These are phyloP conservation scores for Huntiella omanensis DNA, from an alignment of 2,329 filamentous ascomycete genomes.

Conservation along the genomic window DNA sequence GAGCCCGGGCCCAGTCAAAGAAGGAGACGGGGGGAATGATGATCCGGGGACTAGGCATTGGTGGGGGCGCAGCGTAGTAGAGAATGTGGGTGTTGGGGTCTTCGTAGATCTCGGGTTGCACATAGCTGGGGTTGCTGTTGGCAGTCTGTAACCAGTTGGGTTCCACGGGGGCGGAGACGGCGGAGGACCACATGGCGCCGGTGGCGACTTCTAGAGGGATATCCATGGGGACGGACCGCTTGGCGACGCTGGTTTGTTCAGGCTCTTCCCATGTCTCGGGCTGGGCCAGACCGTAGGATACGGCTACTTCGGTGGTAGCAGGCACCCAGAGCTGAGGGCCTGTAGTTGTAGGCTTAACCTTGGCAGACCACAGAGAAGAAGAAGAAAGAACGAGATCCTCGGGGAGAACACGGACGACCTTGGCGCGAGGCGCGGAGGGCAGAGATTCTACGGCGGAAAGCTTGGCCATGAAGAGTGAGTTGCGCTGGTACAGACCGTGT, in stretches of 20 bases:
- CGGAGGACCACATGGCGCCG: no score
- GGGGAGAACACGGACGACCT: constrained; percentile 2
- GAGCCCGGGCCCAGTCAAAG: constrained; percentile 23
- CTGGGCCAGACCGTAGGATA: constrained; percentile 17
- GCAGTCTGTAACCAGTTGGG: no score
- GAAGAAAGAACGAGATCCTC: constrained; percentile 4
- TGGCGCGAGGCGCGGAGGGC: background rate
- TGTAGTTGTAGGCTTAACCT: background rate
- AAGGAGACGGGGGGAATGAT: constrained; percentile 13
- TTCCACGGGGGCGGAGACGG: no score
- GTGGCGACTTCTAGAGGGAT: no score
- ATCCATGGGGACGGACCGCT: no score
- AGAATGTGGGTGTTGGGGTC: background rate
- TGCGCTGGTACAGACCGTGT: constrained; percentile 7
- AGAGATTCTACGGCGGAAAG: background rate
- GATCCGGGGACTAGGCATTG: background rate
- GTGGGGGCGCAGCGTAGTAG: background rate
- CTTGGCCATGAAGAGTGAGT: constrained; percentile 9
- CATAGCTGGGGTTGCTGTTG: no score
- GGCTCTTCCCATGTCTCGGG: constrained; percentile 6
- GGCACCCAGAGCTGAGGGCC: constrained; percentile 4
- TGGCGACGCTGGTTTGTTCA: no score
- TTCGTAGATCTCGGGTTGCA: background rate
- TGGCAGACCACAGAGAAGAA: constrained; percentile 7
- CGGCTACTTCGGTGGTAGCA: background rate